Evolutionary conservation across 139 green algal species (phyloP), one percentile per base, ranked within the genome.

Genomic region (Coelastrella sp.): DNA sequence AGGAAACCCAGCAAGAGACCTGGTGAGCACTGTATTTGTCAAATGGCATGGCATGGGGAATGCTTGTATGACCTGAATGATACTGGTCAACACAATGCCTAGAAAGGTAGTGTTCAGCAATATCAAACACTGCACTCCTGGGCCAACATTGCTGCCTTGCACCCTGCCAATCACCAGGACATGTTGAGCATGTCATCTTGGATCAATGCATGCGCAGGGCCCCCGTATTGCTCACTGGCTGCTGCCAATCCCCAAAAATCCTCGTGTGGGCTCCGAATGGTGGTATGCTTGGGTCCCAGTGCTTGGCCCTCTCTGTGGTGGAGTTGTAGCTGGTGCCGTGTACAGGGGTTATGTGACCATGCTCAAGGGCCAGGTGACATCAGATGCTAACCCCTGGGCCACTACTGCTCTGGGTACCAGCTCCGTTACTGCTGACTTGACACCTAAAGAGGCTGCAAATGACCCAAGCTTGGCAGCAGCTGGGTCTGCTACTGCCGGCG

Each of bases 181-280:
- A 19, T 49, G 35, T 49, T 49, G 35, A 49, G 35, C 35, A 49
- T 49, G 35, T 49, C 35, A 49, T 49, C 3, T 1, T 3, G 35
- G 35, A 70, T 70, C 12, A 70, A 22, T 70, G 63, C 63, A 6
- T 70, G 63, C 15, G 61, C 24, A 87, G 83, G 87, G 87, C 57
- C 87, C 87, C 20, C 87, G 87, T 76, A 85, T 90, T 66, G 87
- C 87, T 11, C 87, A 90, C 76, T 90, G 75, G 75, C 87, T 90
- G 61, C 76, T 90, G 35, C 87, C 87, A 25, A 85, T 90, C 27
- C 87, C 87, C 59, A 90, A 90, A 63, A 79, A 85, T 27, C 75
- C 60, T 8, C 20, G 19, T 7, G 59, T 90, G 11, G 87, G 87
- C 57, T 86, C 76, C 3, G 87, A 90, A 66, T 90, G 87, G 87